These are phyloP conservation scores for Lichenothelia convexa DNA, from an alignment of 495 filamentous ascomycete species.

Conservation along the genomic window DNA sequence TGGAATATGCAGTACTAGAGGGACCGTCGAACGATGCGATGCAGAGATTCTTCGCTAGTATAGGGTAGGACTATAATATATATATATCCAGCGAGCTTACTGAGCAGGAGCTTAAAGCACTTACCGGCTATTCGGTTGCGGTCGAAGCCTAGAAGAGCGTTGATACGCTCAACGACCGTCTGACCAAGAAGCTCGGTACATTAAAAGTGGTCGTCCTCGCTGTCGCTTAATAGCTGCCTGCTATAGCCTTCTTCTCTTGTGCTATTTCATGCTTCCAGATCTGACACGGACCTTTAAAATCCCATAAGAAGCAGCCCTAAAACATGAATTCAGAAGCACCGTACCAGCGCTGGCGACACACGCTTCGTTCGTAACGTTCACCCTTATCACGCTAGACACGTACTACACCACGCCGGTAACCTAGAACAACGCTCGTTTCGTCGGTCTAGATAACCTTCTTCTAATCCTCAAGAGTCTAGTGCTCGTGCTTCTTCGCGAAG, in stretches of 20 bases:
- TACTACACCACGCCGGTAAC: neutral
- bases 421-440: neutral
- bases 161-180: no score
- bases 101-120: no score
- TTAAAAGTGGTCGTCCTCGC: neutral
- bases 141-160: no score
- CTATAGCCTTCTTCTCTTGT: neutral
- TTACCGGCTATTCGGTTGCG: no score
- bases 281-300: neutral
- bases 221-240: neutral
- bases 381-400: neutral
- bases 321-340: slow-evolving; percentile 1
- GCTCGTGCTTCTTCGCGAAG: neutral
- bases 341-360: neutral
- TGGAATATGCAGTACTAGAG: no score
- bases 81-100: neutral
- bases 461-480: neutral
- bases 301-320: slow-evolving; percentile 1
- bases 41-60: no score
- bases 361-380: neutral
- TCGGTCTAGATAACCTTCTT: slow-evolving; percentile 1
- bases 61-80: neutral
- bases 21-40: no score
- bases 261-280: neutral
- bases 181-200: no score